Evolutionary conservation across 1,284 basidiomycete genomes (phyloP), one percentile per base, ranked within the genome.

Genomic region (Apiotrichum montevideense): DNA sequence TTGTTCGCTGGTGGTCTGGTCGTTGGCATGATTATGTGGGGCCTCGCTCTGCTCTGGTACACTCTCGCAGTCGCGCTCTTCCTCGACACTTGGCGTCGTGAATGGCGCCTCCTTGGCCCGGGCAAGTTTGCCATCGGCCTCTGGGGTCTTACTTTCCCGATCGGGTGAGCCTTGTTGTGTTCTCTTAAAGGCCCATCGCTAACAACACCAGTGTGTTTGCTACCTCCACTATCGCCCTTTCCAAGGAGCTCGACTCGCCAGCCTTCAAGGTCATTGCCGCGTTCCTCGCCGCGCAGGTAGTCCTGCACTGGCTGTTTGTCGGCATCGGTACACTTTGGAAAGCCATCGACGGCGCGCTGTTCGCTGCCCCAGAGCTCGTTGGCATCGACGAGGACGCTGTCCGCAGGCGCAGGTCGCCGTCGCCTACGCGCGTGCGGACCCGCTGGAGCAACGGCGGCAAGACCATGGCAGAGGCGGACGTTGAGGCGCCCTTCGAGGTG

Each of bases 261-360:
- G 66, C 68, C 2, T 82, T 84, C 70, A 68, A 79, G 76, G 49
- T 77, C 11, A 79, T 81, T 58, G 85, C 83, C 3, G 76, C 83
- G 1, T 78, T 83, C 6, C 80, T 85, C 51, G 79, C 83, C 0
- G 72, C 79, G 2, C 77, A 72, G 4, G 84, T 84, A 0, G 65
- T 84, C 6, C 13, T 83, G 8, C 63, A 86, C 46, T 87, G 85
- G 85, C 42, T 80, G 4, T 82, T 77, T 42, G 79, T 86, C 32
- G 77, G 77, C 0, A 54, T 66, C 10, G 73, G 79, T 56, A 84
- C 83, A 1, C 8, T 81, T 4, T 61, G 72, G 35, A 68, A 76
- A 55, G 67, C 75, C 4, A 69, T 71, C 33, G 72, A 78, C 37
- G 78, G 80, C 6, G 66, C 68, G 2, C 79, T 84, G 5, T 84